Evolutionary conservation across 23 red algal species (phyloP), one percentile per base, ranked within the genome.

Genomic region (Cyanidioschyzon merolae): DNA sequence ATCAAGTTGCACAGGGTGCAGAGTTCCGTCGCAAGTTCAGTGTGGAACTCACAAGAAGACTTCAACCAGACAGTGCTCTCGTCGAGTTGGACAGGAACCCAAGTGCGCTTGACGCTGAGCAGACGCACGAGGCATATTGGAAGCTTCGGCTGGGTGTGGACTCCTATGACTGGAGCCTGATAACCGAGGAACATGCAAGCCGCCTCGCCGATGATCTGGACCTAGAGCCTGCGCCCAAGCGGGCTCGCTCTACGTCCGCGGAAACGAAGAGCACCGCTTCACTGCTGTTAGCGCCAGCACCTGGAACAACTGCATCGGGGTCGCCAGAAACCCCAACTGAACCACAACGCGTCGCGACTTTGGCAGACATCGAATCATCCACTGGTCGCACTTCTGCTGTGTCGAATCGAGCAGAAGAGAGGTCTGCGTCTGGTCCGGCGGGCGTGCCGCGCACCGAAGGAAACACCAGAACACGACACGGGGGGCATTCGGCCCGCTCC

Each of bases 21-120:
- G 63, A 71, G 32, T 71, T 71, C 29, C 63, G 63, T 7, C 63
- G 63, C n/a, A 25, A 35, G n/a, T 71, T 71, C 63, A 71, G 63
- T 27, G 32, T 35, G 12, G 63, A 71, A 27, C 32, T 71, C 7
- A 71, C 32, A 3, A 71, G 30, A 27, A 7, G 63, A 35, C 32
- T 71, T 7, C 21, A 25, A 7, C 2, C 32, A 7, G 32, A 71
- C 63, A 35, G 63, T 35, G n/a, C 2, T 25, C 63, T 71, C 12
- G 63, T 71, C 12, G 21, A 35, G 12, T 3, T 25, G 12, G 63
- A 71, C 63, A 71, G 12, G n/a, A 35, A 7, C 7, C 16, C 29
- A 7, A 7, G 12, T 7, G 12, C 16, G 16, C 3, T 7, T 7
- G n/a, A 7, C 2, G 7, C 12, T 7, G 63, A 71, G 63, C 21